Percentiles rank a stretch among this genome's conserved stretches.
phyloP scores from a whole-genome alignment of 306 rosid genomes.

The Prunus persica region Prunus_persica_NCBIv2 NC_034013.1:10523501-10524000 shows the following conservation, averaged over 20 bases:
- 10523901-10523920: slow-evolving; percentile 53
- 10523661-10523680: too few species aligned
- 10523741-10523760: slow-evolving; percentile 40
- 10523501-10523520: background rate
- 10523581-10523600: background rate
- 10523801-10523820: slow-evolving; percentile 56
- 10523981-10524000: slow-evolving; percentile 59
- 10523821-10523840: slow-evolving; percentile 82
- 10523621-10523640: too few species aligned
- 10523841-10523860: slow-evolving; percentile 66
- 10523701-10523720: slow-evolving; percentile 78
- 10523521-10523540: slow-evolving; percentile 15
- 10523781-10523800: slow-evolving; percentile 84
- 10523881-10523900: slow-evolving; percentile 67
- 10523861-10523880: slow-evolving; percentile 70
- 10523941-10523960: slow-evolving; percentile 68
- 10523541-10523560: slow-evolving; percentile 11
- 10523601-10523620: too few species aligned
- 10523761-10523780: slow-evolving; percentile 67
- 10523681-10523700: slow-evolving; percentile 21
- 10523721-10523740: slow-evolving; percentile 37
- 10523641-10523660: background rate
- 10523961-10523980: slow-evolving; percentile 58
- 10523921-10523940: slow-evolving; percentile 65
- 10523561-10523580: background rate